Evolutionary conservation across 139 green algal species (phyloP).

Genomic region (Nannochloris sp.): DNA sequence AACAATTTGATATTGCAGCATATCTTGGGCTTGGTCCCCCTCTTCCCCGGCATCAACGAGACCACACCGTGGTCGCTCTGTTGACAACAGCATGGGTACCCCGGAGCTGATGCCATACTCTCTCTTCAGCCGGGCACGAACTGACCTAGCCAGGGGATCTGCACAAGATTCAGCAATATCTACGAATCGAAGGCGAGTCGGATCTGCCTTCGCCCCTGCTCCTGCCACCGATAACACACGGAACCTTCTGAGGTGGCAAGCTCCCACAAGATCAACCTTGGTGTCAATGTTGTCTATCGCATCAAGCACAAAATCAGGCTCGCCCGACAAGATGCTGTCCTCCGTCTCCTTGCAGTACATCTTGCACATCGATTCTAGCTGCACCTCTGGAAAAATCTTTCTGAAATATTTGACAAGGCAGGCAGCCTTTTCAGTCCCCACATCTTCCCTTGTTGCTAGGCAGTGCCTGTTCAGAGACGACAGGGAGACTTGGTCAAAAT

Average conservation of each 20-base stretch:
- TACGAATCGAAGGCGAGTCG: conserved; percentile 77
- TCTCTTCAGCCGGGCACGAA: conserved; percentile 59
- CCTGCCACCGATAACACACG: conserved; percentile 72
- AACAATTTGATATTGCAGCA: conserved; percentile 78
- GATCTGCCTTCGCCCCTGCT: conserved; percentile 83
- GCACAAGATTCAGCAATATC: conserved; percentile 70
- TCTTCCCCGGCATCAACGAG: conserved; percentile 42
- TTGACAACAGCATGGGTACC: conserved; percentile 75
- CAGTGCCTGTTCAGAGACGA: conserved; percentile 91
- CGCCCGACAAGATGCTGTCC: conserved; percentile 66
- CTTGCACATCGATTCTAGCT: conserved; percentile 39
- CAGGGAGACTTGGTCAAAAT: conserved; percentile 91
- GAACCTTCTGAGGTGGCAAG: conserved; percentile 65
- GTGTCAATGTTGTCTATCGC: conserved; percentile 99
- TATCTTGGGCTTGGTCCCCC: conserved; percentile 33
- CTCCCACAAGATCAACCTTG: conserved; percentile 83
- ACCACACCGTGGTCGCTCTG: conserved; percentile 68
- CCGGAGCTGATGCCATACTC: conserved; percentile 57
- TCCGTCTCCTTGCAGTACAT: conserved; percentile 78
- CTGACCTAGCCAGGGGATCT: conserved; percentile 77
- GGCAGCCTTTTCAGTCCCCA: conserved; percentile 81
- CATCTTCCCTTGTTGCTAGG: conserved; percentile 81
- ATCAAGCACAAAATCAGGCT: conserved; percentile 87
- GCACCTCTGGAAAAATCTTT: conserved; percentile 82
- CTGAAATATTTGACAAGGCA: conserved; percentile 71